Evolutionary conservation across 139 green algal species (phyloP), one percentile per base, ranked within the genome.

Genomic region (Gonium pectorale): DNA sequence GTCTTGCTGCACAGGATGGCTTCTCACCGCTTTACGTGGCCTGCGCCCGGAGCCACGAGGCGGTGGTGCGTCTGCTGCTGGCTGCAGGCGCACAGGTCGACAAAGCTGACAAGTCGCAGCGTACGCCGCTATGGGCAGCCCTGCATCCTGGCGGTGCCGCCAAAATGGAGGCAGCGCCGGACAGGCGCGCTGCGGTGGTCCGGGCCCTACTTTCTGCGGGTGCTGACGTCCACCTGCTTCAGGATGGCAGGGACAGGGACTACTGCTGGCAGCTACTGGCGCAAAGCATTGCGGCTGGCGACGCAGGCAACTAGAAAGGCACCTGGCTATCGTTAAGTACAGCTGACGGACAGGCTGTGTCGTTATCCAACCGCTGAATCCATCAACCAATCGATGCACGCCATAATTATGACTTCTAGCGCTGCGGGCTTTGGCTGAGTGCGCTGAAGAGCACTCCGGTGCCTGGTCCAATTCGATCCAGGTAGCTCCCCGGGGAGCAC

Each of bases 211-310:
- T 83, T 40, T n/a, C 24, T 3, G 44, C 60, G 1, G 77, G 77
- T 31, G 77, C 77, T 19, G 77, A 83, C 43, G 62, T 74, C 43
- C 41, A 83, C 43, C 62, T 83, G 77, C 59, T 83, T 60, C 29
- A 43, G 21, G 77, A 83, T 8, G 43, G 22, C 22, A 60, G 77
- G 9, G 77, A 83, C 44, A 15, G 77, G 31, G 77, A 83, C 31
- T 83, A 66, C 31, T 83, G 77, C 62, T 83, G 77, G 77, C 62
- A 73, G 77, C 29, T 83, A 44, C 77, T 83, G 77, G 77, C 77
- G 9, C 43, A 63, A 11, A 73, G 62, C 77, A 83, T 83, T 27
- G 77, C 77, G 26, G 77, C 43, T 6, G 77, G 60, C 40, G 77
- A 62, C 11, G 73, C 62, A 83, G 29, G 35, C 29, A n/a, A n/a